phyloP scores from a whole-genome alignment of 768 basidiomycete genomes.

The Phlegmacium glaucopus region DNA sequence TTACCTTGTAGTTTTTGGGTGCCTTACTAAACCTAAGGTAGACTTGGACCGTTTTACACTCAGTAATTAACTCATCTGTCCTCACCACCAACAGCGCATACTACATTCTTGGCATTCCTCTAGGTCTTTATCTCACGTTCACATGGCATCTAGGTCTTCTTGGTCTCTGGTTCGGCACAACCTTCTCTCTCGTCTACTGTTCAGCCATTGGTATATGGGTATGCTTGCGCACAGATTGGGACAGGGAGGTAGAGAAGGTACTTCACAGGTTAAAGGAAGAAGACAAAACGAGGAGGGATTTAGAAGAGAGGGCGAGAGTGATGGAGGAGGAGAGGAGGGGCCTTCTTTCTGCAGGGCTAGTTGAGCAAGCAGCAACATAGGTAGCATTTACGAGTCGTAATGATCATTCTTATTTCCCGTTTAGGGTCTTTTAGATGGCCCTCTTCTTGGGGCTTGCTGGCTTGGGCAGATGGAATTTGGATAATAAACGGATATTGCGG shows the following conservation, averaged over 20 bases:
- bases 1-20: constrained; percentile 51
- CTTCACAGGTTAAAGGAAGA: constrained; percentile 48
- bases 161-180: constrained; percentile 87
- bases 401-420: too few relatives aligned
- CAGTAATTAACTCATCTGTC: neutral
- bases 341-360: too few relatives aligned
- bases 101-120: constrained; percentile 80
- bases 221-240: constrained; percentile 64
- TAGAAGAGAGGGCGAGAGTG: constrained; percentile 6
- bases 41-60: constrained; percentile 5
- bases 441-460: too few relatives aligned
- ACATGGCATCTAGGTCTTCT: constrained; percentile 48
- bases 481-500: too few relatives aligned
- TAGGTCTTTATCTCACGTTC: constrained; percentile 80
- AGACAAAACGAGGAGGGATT: constrained; percentile 24
- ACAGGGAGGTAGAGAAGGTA: constrained; percentile 63
- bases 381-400: too few relatives aligned
- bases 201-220: constrained; percentile 51
- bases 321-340: constrained; percentile 1
- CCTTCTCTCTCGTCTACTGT: constrained; percentile 58
- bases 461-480: too few relatives aligned
- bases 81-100: constrained; percentile 50
- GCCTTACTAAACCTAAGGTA: constrained; percentile 78
- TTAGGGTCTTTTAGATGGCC: too few relatives aligned
- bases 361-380: too few relatives aligned